A percentile compares a stretch with the other conserved stretches of the same genome.
Conservation (phyloP, 164 flowering plant genomes). For the Cinnamomum micranthum region DNA sequence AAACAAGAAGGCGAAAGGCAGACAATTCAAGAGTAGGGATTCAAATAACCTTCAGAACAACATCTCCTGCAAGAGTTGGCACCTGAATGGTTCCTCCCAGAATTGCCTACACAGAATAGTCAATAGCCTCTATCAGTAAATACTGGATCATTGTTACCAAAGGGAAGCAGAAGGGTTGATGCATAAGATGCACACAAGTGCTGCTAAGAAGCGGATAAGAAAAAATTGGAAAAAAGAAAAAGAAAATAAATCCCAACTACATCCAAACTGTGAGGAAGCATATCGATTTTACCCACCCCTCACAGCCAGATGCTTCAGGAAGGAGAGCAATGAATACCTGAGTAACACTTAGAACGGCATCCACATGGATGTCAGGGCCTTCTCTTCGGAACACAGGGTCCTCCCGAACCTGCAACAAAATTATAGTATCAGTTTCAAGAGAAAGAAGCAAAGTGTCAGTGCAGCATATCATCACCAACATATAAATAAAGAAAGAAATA, state of each 20-base stretch:
- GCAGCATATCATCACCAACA: too few relatives aligned
- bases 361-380: slow-evolving; percentile 90
- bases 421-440: not conserved
- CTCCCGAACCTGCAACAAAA: slow-evolving; percentile 56
- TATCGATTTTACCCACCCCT: too few relatives aligned
- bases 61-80: slow-evolving; percentile 94
- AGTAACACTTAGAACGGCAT: slow-evolving; percentile 66
- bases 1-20: not conserved
- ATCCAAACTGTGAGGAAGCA: not conserved
- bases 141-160: not conserved
- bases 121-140: slow-evolving; percentile 1
- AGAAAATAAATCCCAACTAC: not conserved
- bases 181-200: not conserved
- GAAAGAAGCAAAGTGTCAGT: not conserved
- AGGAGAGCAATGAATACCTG: slow-evolving; percentile 44
- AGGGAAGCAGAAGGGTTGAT: not conserved
- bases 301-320: too few relatives aligned
- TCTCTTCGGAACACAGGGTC: slow-evolving; percentile 95
- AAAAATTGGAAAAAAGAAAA: not conserved
- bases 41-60: slow-evolving; percentile 74
- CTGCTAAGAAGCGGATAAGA: not conserved
- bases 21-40: not conserved
- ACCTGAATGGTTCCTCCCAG: slow-evolving; percentile 97
- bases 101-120: slow-evolving; percentile 60
- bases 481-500: not conserved